These are phyloP conservation scores for Capsella rubella DNA, from an alignment of 441 rosid genomes.

Conservation along the genomic window DNA sequence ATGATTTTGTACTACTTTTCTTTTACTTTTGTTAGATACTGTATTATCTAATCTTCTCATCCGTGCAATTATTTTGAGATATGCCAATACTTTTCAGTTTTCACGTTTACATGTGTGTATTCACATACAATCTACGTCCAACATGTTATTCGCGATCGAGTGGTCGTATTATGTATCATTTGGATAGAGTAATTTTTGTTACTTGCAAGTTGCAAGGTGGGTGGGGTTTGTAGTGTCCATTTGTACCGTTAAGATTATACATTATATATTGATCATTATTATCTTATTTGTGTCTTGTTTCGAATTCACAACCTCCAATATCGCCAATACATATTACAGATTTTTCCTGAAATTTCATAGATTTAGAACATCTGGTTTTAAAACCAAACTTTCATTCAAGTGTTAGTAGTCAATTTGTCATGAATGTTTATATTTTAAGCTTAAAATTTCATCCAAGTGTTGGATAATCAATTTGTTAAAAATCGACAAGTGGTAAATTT, in stretches of 20 bases:
- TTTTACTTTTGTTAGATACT: neutral
- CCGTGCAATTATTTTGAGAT: neutral
- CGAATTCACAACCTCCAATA: neutral
- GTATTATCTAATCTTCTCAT: neutral
- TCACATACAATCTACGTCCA: too few relatives aligned
- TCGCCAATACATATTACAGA: too few relatives aligned
- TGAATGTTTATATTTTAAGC: too few relatives aligned
- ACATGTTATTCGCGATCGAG: neutral
- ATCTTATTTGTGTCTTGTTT: neutral
- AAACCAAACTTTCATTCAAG: neutral
- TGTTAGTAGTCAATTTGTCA: neutral
- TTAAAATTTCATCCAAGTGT: too few relatives aligned
- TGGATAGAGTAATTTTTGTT: neutral
- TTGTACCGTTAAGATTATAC: neutral
- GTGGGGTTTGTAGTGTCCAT: neutral
- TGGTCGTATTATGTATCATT: neutral
- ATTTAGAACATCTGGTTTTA: too few relatives aligned
- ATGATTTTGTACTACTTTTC: slow-evolving; percentile 6
- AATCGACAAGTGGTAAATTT: neutral
- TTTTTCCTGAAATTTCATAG: too few relatives aligned
- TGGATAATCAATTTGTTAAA: neutral
- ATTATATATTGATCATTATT: neutral
- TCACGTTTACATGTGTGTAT: neutral
- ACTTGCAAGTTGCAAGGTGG: too few relatives aligned
- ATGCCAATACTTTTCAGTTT: neutral